Evolutionary conservation across 1,284 basidiomycete species (phyloP).

Genomic region (Clitocybe nebularis): DNA sequence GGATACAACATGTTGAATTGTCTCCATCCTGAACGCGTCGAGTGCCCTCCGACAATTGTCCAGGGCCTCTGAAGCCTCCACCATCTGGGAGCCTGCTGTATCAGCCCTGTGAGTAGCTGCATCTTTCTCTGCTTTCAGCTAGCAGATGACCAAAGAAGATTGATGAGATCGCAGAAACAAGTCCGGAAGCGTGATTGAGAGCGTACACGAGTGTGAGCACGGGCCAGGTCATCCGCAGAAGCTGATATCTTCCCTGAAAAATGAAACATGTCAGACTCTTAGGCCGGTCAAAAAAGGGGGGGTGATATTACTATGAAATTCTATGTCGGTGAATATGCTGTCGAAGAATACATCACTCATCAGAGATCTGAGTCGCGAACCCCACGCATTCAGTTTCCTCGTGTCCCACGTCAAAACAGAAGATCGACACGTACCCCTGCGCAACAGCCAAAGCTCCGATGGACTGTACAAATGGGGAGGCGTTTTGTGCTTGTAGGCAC

Average conservation of each 20-base stretch:
- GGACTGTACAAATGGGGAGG: conserved; percentile 31
- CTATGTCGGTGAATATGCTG: conserved; percentile 36
- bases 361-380: conserved; percentile 24
- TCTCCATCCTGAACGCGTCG: conserved; percentile 28
- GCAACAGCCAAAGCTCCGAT: conserved; percentile 34
- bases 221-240: conserved; percentile 25
- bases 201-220: conserved; percentile 26
- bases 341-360: conserved; percentile 40
- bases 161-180: neutral
- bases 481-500: conserved; percentile 31
- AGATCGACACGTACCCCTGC: conserved; percentile 28
- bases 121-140: conserved; percentile 32
- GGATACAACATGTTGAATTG: conserved; percentile 29
- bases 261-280: conserved; percentile 8
- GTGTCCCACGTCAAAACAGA: neutral
- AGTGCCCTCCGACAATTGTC: conserved; percentile 28
- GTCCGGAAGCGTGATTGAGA: neutral
- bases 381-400: neutral
- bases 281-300: conserved; percentile 4
- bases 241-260: conserved; percentile 33
- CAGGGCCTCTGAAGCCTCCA: conserved; percentile 27
- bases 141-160: conserved; percentile 1
- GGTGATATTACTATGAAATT: conserved; percentile 31
- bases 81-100: conserved; percentile 29
- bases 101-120: conserved; percentile 27